phyloP scores from a whole-genome alignment of 257 asterid genomes.

The Penstemon barbatus region DNA sequence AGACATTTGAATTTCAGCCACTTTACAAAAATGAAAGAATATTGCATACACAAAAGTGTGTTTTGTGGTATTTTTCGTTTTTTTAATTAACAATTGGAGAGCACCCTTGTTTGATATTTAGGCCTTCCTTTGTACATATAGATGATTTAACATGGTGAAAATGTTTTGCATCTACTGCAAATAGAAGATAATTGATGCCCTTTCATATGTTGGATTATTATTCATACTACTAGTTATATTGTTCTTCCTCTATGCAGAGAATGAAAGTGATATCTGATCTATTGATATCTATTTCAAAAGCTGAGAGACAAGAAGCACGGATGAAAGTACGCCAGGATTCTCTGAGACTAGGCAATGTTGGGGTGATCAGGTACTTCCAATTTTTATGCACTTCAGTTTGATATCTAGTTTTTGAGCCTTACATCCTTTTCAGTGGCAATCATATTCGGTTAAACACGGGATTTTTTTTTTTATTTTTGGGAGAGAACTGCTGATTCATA shows the following conservation, averaged over 20 bases:
- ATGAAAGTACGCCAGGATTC: conserved; percentile 93
- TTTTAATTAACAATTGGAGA: neutral
- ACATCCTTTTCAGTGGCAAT: neutral
- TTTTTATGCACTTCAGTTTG: conserved; percentile 4
- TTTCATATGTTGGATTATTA: conserved; percentile 25
- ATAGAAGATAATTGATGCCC: conserved; percentile 1
- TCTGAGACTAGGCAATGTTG: conserved; percentile 90
- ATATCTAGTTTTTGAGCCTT: neutral
- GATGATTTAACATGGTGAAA: conserved; percentile 2
- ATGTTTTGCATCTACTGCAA: neutral
- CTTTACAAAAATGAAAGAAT: neutral
- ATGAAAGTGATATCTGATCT: conserved; percentile 79
- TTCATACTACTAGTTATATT: conserved; percentile 19
- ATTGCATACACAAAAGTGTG: neutral
- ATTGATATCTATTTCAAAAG: conserved; percentile 89
- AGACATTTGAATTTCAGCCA: conserved; percentile 7
- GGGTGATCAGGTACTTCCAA: conserved; percentile 73
- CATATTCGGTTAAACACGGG: no score
- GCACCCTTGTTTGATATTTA: neutral
- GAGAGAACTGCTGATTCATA: neutral
- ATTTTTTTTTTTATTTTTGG: no score
- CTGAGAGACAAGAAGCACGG: conserved; percentile 98
- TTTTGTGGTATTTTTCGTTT: conserved; percentile 5
- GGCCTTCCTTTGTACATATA: conserved; percentile 2
- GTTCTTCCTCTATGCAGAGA: conserved; percentile 59